Percentiles rank a stretch among this genome's conserved stretches.
phyloP scores from a whole-genome alignment of 208 protist species.

The Trypanosoma mega region DNA sequence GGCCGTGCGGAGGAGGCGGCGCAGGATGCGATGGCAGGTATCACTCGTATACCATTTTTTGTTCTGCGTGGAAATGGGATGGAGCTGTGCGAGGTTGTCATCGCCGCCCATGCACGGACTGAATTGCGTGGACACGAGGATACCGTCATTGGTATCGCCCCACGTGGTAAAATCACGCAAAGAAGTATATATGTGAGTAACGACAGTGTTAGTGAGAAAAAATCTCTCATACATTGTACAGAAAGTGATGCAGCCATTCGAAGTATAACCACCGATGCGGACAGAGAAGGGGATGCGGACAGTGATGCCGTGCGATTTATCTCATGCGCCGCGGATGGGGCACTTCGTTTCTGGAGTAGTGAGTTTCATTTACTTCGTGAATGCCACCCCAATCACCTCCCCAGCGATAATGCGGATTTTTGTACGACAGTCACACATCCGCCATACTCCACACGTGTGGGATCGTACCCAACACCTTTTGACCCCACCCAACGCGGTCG shows the following conservation, averaged over 20 bases:
- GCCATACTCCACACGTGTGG: not conserved
- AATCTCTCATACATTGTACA: not conserved
- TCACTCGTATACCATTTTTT: slow-evolving; percentile 31
- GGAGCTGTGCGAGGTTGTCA: slow-evolving; percentile 26
- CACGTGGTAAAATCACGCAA: not conserved
- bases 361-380: slow-evolving; percentile 8
- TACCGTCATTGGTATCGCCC: slow-evolving; percentile 32
- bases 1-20: slow-evolving; percentile 18
- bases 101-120: slow-evolving; percentile 8
- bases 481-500: not conserved
- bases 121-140: slow-evolving; percentile 30
- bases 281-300: not conserved
- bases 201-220: not conserved
- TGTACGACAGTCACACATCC: slow-evolving; percentile 6
- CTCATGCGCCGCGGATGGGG: slow-evolving; percentile 18
- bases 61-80: slow-evolving; percentile 25
- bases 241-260: not conserved
- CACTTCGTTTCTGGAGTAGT: slow-evolving; percentile 15
- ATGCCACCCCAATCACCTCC: slow-evolving; percentile 1
- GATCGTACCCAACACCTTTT: not conserved
- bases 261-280: not conserved
- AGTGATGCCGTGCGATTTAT: not conserved
- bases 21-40: not conserved
- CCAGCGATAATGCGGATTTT: not conserved
- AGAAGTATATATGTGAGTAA: not conserved